Evolutionary conservation across 176 grass and related monocot genomes (phyloP), one percentile per base, ranked within the genome.

Genomic region (Cenchrus fungigraminus): DNA sequence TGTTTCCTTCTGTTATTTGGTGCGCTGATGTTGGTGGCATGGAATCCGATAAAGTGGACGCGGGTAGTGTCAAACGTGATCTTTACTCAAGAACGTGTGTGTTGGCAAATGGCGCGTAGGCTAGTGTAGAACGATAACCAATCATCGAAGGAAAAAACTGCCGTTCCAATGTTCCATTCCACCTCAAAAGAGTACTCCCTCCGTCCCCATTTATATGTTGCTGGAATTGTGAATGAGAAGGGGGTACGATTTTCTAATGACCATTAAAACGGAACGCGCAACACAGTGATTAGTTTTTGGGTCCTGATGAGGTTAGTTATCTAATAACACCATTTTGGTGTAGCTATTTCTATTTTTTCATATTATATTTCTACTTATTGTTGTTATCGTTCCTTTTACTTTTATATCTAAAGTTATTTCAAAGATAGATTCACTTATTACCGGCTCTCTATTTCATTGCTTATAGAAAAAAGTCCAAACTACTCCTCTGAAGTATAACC

Each of bases 1-100:
- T 53, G 67, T 34, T 32, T 68, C 11, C 59, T n/a, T 71, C 1
- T 78, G 67, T 73, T 57, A 42, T 73, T 80, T 29, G 87, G 6
- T 45, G 73, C 44, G 20, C 19, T 37, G 64, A 77, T 25, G 78
- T 1, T 59, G 55, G 57, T 54, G 57, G 49, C 74, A 71, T 86
- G 78, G 79, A 74, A 58, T 74, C 70, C 65, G 31, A 49, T 58
- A 43, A 65, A 80, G 76, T 28, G 46, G 1, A 52, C 0, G 4
- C 19, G 1, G 17, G 10, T 13, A 58, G 12, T 70, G 54, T 32
- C 22, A 57, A 74, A n/a, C 50, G 65, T 88, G 74, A 8, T 84
- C 57, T 66, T 84, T 73, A 65, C 75, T 84, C 81, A 40, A 84
- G 58, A 49, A 14, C 12, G 58, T 14, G 62, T 44, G 29, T 63